Percentiles rank a stretch among this genome's conserved stretches.
phyloP scores from a whole-genome alignment of 2,329 filamentous ascomycete genomes.

The Penicillium sp. region DNA sequence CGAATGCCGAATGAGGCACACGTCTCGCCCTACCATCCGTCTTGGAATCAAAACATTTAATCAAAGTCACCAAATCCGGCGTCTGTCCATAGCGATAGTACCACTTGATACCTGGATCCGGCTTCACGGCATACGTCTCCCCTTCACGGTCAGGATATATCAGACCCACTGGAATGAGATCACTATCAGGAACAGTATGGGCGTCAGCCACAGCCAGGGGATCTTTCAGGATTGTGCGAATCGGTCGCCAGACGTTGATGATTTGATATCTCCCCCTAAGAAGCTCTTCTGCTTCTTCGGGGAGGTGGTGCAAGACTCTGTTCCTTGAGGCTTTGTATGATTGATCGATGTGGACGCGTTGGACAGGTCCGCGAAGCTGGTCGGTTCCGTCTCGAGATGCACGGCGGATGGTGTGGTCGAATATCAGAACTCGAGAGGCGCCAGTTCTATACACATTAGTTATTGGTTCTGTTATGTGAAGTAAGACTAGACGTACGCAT shows the following conservation, averaged over 20 bases:
- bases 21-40: conserved; percentile 50
- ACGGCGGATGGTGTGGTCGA: conserved; percentile 49
- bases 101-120: conserved; percentile 47
- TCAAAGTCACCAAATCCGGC: conserved; percentile 52
- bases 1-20: conserved; percentile 55
- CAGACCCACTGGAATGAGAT: conserved; percentile 47
- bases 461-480: background rate
- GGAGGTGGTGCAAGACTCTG: conserved; percentile 44
- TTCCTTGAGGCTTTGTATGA: conserved; percentile 42
- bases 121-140: conserved; percentile 47
- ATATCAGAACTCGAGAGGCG: conserved; percentile 45
- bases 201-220: conserved; percentile 53
- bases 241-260: conserved; percentile 51
- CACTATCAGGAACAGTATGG: conserved; percentile 46
- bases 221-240: conserved; percentile 49
- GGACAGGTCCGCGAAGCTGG: conserved; percentile 43
- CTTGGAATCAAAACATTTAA: conserved; percentile 60
- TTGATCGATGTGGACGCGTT: conserved; percentile 51
- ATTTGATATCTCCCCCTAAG: conserved; percentile 46
- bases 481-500: conserved; percentile 23
- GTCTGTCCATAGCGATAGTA: conserved; percentile 50
- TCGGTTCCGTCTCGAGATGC: conserved; percentile 27
- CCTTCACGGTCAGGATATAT: conserved; percentile 51
- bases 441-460: conserved; percentile 30
- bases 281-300: conserved; percentile 41